Percentiles rank a stretch among this genome's conserved stretches.
phyloP scores from a whole-genome alignment of 768 basidiomycete genomes.

The Obba rivulosa region DNA sequence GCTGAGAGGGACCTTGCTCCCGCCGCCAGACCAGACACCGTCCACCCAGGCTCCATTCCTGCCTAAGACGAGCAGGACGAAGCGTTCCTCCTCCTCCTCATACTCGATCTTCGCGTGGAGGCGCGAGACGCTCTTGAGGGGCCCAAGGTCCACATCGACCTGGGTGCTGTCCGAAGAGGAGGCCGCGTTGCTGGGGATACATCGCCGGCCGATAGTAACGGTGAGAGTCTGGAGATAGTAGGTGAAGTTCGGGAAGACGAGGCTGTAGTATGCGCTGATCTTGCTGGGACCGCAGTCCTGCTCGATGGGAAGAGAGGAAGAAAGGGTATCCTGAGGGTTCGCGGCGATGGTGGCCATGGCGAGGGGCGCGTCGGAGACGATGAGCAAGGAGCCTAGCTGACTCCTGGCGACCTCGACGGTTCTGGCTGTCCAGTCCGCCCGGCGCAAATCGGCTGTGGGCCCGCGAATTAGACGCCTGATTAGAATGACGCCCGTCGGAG shows the following conservation, averaged over 20 bases:
- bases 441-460: conserved; percentile 1
- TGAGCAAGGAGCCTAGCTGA: conserved; percentile 5
- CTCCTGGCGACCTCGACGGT: not conserved
- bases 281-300: conserved; percentile 48
- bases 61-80: conserved; percentile 88
- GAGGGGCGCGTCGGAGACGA: conserved; percentile 13
- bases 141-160: conserved; percentile 89
- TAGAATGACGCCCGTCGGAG: not conserved
- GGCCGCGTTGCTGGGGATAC: conserved; percentile 53
- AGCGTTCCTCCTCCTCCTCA: conserved; percentile 84
- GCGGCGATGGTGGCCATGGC: conserved; percentile 22
- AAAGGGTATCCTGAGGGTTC: conserved; percentile 24
- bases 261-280: conserved; percentile 90
- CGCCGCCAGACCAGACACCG: conserved; percentile 90
- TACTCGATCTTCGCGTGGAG: conserved; percentile 95
- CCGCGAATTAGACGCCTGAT: not conserved
- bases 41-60: conserved; percentile 98
- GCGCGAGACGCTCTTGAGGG: conserved; percentile 95
- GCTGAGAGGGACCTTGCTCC: conserved; percentile 77
- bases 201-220: conserved; percentile 90
- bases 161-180: conserved; percentile 53
- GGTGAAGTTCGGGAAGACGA: conserved; percentile 90
- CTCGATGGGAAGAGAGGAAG: conserved; percentile 23
- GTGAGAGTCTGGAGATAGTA: conserved; percentile 96
- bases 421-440: conserved; percentile 2